Percentiles rank a stretch among this genome's conserved stretches.
Conservation (phyloP, 2,329 filamentous ascomycete species). For the Arthrobotrys musiformis region DNA sequence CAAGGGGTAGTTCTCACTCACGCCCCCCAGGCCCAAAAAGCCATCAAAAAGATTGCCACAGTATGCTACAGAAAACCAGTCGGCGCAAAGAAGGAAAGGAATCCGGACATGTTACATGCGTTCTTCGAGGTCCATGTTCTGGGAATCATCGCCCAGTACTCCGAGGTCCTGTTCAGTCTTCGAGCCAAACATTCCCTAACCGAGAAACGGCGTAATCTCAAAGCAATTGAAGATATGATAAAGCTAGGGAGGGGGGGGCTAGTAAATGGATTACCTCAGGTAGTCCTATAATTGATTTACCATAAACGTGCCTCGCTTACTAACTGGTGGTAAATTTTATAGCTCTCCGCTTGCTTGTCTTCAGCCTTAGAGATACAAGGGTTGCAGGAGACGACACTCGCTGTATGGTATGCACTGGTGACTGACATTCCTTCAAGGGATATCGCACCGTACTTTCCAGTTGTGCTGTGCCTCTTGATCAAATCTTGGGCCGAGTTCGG, state of each 20-base stretch:
- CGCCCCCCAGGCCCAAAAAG: conserved; percentile 18
- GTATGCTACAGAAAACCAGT: conserved; percentile 33
- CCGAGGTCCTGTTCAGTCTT: conserved; percentile 79
- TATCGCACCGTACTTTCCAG: conserved; percentile 81
- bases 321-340: conserved; percentile 31
- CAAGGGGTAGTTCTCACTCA: background rate
- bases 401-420: conserved; percentile 84
- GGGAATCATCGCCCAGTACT: conserved; percentile 84
- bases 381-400: conserved; percentile 81
- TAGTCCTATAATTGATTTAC: conserved; percentile 62
- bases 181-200: conserved; percentile 68
- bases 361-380: conserved; percentile 80
- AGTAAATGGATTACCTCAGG: conserved; percentile 84
- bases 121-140: conserved; percentile 88
- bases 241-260: conserved; percentile 77
- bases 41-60: conserved; percentile 41
- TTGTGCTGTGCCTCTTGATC: conserved; percentile 86
- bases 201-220: conserved; percentile 81
- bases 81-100: conserved; percentile 65
- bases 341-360: conserved; percentile 92
- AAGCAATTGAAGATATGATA: conserved; percentile 89
- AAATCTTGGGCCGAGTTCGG: conserved; percentile 80
- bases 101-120: conserved; percentile 70
- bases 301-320: background rate
- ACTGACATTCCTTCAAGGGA: conserved; percentile 80